Evolutionary conservation across 2,329 filamentous ascomycete species (phyloP), one percentile per base, ranked within the genome.

Genomic region (Alternaria sp.): DNA sequence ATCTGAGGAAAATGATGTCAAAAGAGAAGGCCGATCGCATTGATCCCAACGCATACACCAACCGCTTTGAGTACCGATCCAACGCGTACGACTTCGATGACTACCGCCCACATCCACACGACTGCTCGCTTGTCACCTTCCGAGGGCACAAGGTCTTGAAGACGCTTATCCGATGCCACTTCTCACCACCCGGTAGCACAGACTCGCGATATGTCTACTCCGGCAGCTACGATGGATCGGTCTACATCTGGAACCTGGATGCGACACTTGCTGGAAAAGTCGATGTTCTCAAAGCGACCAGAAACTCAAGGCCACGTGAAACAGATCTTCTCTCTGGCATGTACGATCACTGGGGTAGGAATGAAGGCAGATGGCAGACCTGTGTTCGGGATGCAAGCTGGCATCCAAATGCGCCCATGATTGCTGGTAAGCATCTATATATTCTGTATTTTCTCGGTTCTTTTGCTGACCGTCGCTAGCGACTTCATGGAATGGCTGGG

Each of bases 121-220:
- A 98, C 80, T 97, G 95, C 82, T 96, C 92, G 1, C 83, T 97
- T 3, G 96, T 98, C 50, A 97, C 95, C 0, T 98, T 96, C 85
- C 89, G 93, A 25, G 95, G 95, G 10, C 96, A 99, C 81, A 88
- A 87, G 66, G 93, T 99, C 12, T 86, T 96, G 64, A 91, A 93
- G 73, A 98, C 96, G 1, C 85, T 98, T 44, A 97, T 98, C 70
- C 87, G 96, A 64, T 98, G 96, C 74, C 95, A 98, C 81, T 99
- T 99, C 81, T 96, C 92, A 30, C 96, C 96, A 0, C 89, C 93
- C 0, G 88, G 87, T 11, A 94, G 92, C 75, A 95, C 93, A 2
- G 92, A 97, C 77, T 93, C 92, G 9, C 87, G 93, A 71, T 98
- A 97, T 76, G 93, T 99, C 21, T 98, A 97, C 81, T 92, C 91